These are phyloP conservation scores for Fusarium nelsonii DNA, from an alignment of 2,329 filamentous ascomycete species.

Conservation along the genomic window DNA sequence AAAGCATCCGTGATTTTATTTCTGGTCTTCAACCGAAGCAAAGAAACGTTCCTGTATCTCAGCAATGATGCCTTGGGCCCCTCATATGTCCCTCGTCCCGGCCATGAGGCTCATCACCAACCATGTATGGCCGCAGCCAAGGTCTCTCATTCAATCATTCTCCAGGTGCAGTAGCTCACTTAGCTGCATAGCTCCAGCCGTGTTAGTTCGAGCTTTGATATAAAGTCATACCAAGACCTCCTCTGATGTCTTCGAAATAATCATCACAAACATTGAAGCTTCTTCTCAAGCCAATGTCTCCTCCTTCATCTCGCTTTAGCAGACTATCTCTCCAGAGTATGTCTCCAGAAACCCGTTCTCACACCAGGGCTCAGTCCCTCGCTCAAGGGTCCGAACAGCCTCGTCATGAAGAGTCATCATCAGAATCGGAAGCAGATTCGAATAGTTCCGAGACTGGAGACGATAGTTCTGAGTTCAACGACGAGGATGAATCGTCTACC, in stretches of 20 bases:
- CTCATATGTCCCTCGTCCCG: conserved; percentile 27
- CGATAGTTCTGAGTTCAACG: conserved; percentile 52
- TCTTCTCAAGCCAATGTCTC: conserved; percentile 43
- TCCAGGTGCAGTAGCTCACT: neutral
- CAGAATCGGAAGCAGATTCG: conserved; percentile 46
- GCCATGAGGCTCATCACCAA: conserved; percentile 41
- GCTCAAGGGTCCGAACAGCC: conserved; percentile 12
- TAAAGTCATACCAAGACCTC: conserved; percentile 37
- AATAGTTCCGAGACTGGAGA: conserved; percentile 36
- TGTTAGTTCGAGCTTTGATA: conserved; percentile 24
- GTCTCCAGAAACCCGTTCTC: conserved; percentile 44
- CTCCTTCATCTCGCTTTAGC: conserved; percentile 45
- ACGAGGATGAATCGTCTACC: conserved; percentile 49
- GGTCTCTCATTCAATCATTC: conserved; percentile 9
- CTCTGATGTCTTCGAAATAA: neutral
- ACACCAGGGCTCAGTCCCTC: conserved; percentile 24
- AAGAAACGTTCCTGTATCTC: neutral
- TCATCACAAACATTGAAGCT: neutral
- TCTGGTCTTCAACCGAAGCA: neutral
- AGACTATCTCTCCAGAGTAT: conserved; percentile 51
- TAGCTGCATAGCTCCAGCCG: conserved; percentile 1
- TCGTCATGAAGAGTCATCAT: conserved; percentile 45
- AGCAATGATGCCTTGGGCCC: conserved; percentile 36
- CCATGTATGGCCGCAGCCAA: conserved; percentile 36
- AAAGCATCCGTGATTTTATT: neutral